A percentile compares a stretch with the other conserved stretches of the same genome.
Evolutionary conservation across 2,329 filamentous ascomycete genomes (phyloP).

Genomic region (Penicillium hesseltinei): DNA sequence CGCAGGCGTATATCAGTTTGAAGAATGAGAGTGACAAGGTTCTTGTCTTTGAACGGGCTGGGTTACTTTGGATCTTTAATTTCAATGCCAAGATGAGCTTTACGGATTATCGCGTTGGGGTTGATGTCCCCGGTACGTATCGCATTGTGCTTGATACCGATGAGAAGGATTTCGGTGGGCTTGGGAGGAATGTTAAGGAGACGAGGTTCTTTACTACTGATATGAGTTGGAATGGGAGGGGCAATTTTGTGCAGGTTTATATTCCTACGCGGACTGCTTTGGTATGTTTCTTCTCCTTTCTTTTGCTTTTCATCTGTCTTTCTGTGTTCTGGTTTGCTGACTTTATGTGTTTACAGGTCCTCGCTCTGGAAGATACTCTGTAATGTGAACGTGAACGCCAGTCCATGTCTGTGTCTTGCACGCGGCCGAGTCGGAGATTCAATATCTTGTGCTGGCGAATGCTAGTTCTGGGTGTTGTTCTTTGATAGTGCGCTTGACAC

Average conservation of each 20-base stretch:
- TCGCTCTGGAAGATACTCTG: constrained; percentile 52
- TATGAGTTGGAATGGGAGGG: constrained; percentile 82
- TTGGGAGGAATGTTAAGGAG: constrained; percentile 71
- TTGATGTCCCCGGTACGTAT: constrained; percentile 83
- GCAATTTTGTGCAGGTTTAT: constrained; percentile 91
- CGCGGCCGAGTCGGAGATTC: background rate
- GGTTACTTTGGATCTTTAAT: constrained; percentile 92
- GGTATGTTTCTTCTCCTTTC: constrained; percentile 52
- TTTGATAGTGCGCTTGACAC: background rate
- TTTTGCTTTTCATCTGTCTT: background rate
- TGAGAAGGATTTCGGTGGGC: constrained; percentile 72
- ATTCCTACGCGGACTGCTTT: constrained; percentile 79
- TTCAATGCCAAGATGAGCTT: constrained; percentile 84
- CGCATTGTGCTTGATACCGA: constrained; percentile 82
- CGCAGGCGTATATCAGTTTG: constrained; percentile 87
- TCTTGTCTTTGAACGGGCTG: constrained; percentile 89
- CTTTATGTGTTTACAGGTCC: constrained; percentile 43
- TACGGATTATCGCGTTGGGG: constrained; percentile 86
- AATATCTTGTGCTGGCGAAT: background rate
- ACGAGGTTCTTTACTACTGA: constrained; percentile 91
- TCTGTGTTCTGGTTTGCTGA: background rate
- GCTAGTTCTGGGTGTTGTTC: background rate
- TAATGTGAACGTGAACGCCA: constrained; percentile 16
- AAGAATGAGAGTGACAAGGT: constrained; percentile 95
- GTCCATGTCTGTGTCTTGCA: background rate